Evolutionary conservation across 352 stramenopile genomes (phyloP).

Genomic region (Globisporangium spinosum): DNA sequence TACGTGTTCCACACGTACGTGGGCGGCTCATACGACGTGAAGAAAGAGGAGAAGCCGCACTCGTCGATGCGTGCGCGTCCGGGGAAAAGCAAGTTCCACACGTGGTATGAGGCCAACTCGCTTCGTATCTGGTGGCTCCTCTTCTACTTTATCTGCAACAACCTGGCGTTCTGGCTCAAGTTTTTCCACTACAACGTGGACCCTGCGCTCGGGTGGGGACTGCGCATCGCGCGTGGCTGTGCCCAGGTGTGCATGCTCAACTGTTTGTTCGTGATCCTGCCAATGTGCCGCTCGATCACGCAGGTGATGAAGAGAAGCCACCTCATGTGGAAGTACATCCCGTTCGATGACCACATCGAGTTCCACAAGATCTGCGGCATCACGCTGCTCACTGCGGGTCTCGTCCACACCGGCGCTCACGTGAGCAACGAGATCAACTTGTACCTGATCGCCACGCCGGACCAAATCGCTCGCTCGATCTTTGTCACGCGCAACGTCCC

Average conservation of each 20-base stretch:
- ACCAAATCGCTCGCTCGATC: conserved; percentile 55
- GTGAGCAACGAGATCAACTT: conserved; percentile 69
- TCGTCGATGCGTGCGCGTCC: conserved; percentile 27
- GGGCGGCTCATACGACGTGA: conserved; percentile 49
- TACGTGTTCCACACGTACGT: conserved; percentile 71
- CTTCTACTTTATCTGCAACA: conserved; percentile 67
- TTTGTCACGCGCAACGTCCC: conserved; percentile 54
- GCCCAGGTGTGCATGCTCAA: conserved; percentile 81
- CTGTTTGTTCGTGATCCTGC: conserved; percentile 66
- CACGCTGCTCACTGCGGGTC: conserved; percentile 48
- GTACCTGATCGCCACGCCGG: conserved; percentile 61
- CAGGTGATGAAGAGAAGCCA: conserved; percentile 64
- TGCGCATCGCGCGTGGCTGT: conserved; percentile 65
- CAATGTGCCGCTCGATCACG: conserved; percentile 78
- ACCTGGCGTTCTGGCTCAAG: conserved; percentile 70
- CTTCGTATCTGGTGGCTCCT: conserved; percentile 80
- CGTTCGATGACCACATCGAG: conserved; percentile 76
- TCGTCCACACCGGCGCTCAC: conserved; percentile 65
- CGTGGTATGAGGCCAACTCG: conserved; percentile 67
- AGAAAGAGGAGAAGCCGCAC: conserved; percentile 24
- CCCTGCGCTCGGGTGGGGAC: conserved; percentile 66
- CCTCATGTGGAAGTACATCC: conserved; percentile 68
- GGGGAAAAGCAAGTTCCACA: conserved; percentile 52
- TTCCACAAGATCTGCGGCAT: conserved; percentile 76
- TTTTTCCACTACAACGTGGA: conserved; percentile 71